Evolutionary conservation across 2,329 filamentous ascomycete species (phyloP).

Genomic region (Thelonectria discophora): DNA sequence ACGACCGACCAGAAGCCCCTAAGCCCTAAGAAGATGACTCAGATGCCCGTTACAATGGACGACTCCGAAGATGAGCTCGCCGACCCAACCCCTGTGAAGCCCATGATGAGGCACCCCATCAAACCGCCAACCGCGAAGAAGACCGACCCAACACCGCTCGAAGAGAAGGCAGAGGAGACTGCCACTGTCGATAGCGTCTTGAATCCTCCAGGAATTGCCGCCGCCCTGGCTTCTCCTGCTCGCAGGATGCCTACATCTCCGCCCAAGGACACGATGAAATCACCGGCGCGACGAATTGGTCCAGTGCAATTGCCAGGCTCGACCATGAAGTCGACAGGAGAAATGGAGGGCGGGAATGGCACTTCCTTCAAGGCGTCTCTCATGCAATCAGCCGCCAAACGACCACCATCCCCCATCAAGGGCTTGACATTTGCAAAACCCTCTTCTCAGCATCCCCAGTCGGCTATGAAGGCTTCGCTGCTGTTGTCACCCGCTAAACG

Average conservation of each 20-base stretch:
- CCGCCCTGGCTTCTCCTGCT: constrained; percentile 63
- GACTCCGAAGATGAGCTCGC: constrained; percentile 69
- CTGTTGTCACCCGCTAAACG: constrained; percentile 63
- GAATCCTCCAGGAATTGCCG: constrained; percentile 49
- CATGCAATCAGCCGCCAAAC: constrained; percentile 61
- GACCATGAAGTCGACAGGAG: constrained; percentile 41
- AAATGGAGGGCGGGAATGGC: constrained; percentile 27
- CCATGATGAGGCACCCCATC: constrained; percentile 64
- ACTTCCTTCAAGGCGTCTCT: constrained; percentile 56
- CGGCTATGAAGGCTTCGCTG: constrained; percentile 56
- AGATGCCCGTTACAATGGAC: constrained; percentile 60
- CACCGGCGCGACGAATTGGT: constrained; percentile 60
- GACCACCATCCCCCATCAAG: constrained; percentile 57
- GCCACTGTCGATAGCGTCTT: constrained; percentile 43
- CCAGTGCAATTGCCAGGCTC: constrained; percentile 45
- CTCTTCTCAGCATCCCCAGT: constrained; percentile 44
- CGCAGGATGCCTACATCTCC: constrained; percentile 62
- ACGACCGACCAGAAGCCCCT: constrained; percentile 60
- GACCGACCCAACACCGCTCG: constrained; percentile 19
- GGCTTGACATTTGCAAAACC: constrained; percentile 43
- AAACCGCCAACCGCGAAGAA: constrained; percentile 52
- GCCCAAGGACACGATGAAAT: constrained; percentile 63
- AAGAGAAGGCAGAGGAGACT: constrained; percentile 37
- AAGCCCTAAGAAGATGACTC: constrained; percentile 72
- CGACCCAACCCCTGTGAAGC: constrained; percentile 60